Evolutionary conservation across 257 asterid species (phyloP).

Genomic region (Solanum chmielewskii): DNA sequence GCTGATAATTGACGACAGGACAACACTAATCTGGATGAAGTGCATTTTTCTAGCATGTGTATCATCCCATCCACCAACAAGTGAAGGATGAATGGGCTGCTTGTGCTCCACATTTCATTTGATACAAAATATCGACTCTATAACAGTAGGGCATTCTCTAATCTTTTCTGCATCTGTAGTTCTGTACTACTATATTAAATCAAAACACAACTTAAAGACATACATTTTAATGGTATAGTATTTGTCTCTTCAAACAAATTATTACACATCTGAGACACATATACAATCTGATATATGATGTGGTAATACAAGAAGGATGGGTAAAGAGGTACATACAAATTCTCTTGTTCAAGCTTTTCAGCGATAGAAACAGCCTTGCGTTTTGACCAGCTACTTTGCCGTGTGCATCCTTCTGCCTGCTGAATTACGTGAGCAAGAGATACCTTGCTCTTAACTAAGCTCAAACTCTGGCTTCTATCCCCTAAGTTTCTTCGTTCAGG

Average conservation of each 20-base stretch:
- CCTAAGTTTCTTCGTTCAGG: conserved; percentile 29
- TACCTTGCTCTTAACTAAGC: conserved; percentile 75
- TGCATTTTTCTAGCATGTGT: not conserved
- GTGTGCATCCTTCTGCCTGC: conserved; percentile 68
- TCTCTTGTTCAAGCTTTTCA: conserved; percentile 92
- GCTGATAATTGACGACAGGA: not conserved
- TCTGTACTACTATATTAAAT: not conserved
- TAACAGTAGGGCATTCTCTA: not conserved
- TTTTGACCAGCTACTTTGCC: conserved; percentile 70
- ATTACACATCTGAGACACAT: not conserved
- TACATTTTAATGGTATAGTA: not conserved
- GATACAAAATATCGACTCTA: not conserved
- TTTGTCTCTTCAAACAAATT: not conserved
- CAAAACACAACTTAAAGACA: not conserved
- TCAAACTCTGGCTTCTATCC: conserved; percentile 49
- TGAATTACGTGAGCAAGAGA: conserved; percentile 92
- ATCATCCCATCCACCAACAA: not conserved
- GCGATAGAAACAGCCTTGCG: conserved; percentile 89
- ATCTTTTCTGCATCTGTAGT: not conserved
- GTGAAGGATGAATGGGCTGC: not conserved
- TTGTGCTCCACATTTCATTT: not conserved
- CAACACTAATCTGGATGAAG: not conserved
- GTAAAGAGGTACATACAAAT: conserved; percentile 48
- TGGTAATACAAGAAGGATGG: not conserved
- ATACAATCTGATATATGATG: not conserved